These are phyloP conservation scores for Torrubiella hemipterigena DNA, from an alignment of 2,329 filamentous ascomycete species.

Conservation along the genomic window DNA sequence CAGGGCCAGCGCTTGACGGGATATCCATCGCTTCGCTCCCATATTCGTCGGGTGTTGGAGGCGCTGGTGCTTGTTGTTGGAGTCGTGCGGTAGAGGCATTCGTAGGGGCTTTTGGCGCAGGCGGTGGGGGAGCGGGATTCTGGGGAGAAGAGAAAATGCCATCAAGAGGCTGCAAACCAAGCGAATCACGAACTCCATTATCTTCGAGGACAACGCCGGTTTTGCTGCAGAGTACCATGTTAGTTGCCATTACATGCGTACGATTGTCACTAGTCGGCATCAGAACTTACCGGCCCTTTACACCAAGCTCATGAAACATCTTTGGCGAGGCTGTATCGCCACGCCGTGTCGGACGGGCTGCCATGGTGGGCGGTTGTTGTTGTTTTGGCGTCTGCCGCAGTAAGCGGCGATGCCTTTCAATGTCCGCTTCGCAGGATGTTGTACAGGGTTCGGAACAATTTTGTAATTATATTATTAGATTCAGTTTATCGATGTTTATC, in stretches of 20 bases:
- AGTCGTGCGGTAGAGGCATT: too few relatives aligned
- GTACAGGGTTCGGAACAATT: too few relatives aligned
- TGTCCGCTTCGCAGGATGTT: too few relatives aligned
- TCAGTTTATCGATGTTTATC: too few relatives aligned
- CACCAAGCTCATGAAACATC: conserved; percentile 20
- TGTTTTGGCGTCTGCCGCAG: too few relatives aligned
- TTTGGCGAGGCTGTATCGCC: conserved; percentile 17
- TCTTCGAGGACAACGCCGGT: conserved; percentile 77
- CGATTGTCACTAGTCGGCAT: too few relatives aligned
- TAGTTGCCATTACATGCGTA: too few relatives aligned
- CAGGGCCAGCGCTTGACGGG: conserved; percentile 40
- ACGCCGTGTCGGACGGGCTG: conserved; percentile 18
- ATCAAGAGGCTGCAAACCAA: conserved; percentile 83
- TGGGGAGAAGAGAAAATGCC: conserved; percentile 81
- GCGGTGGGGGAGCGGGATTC: conserved; percentile 26
- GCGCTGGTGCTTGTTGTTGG: conserved; percentile 15
- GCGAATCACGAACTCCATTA: conserved; percentile 69
- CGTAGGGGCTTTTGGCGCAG: too few relatives aligned
- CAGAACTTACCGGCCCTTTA: conserved; percentile 23
- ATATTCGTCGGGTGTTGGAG: conserved; percentile 14
- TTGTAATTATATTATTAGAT: too few relatives aligned
- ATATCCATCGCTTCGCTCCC: conserved; percentile 42
- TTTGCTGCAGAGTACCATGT: conserved; percentile 60
- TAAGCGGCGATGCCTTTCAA: too few relatives aligned
- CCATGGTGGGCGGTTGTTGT: conserved; percentile 18